These are phyloP conservation scores for Penicillium herquei DNA, from an alignment of 495 filamentous ascomycete genomes.

Conservation along the genomic window DNA sequence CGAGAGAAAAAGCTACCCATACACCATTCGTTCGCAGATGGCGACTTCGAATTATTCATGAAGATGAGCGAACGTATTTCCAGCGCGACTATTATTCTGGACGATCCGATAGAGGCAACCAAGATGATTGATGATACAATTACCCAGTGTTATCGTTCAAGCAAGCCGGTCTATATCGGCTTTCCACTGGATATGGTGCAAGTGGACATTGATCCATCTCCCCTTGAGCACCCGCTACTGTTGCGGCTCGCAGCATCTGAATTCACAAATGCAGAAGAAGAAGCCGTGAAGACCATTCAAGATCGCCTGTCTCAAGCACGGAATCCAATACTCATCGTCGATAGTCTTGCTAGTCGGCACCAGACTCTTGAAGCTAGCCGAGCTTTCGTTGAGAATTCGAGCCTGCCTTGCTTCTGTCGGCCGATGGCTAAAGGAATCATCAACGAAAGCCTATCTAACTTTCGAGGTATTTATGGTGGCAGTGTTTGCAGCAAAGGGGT, in stretches of 20 bases:
- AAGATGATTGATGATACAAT: slow-evolving; percentile 15
- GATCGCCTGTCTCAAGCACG: neutral
- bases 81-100: slow-evolving; percentile 3
- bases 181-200: slow-evolving; percentile 12
- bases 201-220: slow-evolving; percentile 8
- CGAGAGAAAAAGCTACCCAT: slow-evolving; percentile 28
- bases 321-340: slow-evolving; percentile 10
- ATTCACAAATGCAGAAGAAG: neutral
- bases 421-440: slow-evolving; percentile 15
- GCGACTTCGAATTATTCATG: slow-evolving; percentile 32
- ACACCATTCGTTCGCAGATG: slow-evolving; percentile 43
- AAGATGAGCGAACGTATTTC: slow-evolving; percentile 24
- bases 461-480: slow-evolving; percentile 6
- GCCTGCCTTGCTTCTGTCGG: slow-evolving; percentile 4
- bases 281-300: slow-evolving; percentile 1
- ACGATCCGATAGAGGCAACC: slow-evolving; percentile 3
- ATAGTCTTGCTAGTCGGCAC: slow-evolving; percentile 6
- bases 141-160: slow-evolving; percentile 6
- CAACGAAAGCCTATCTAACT: slow-evolving; percentile 9
- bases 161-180: slow-evolving; percentile 14
- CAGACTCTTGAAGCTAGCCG: slow-evolving; percentile 3
- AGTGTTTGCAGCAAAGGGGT: slow-evolving; percentile 1
- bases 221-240: slow-evolving; percentile 1
- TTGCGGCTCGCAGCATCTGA: neutral
- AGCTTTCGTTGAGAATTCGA: slow-evolving; percentile 6